Evolutionary conservation across 2,329 filamentous ascomycete genomes (phyloP).

Genomic region (Teratosphaeria viscida): DNA sequence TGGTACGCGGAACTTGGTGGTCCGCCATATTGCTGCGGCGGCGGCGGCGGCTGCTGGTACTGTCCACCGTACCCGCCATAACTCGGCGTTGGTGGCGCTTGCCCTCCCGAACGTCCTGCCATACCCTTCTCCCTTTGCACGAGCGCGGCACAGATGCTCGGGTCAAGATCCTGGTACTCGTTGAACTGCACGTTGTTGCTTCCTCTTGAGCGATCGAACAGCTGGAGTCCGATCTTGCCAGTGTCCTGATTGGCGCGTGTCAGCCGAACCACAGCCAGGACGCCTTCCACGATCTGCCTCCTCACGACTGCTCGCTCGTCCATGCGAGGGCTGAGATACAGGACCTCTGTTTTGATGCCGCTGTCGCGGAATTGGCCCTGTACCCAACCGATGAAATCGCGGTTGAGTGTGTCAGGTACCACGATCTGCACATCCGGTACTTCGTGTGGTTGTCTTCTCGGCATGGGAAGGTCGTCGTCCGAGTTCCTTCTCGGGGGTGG

Average conservation of each 20-base stretch:
- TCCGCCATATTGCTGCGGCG: slow-evolving; percentile 4
- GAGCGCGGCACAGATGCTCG: slow-evolving; percentile 67
- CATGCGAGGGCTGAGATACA: slow-evolving; percentile 68
- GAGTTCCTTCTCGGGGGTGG: slow-evolving; percentile 54
- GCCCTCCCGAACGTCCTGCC: slow-evolving; percentile 19
- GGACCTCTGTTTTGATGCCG: slow-evolving; percentile 64
- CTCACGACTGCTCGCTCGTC: slow-evolving; percentile 70
- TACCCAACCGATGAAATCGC: slow-evolving; percentile 74
- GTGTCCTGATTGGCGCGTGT: slow-evolving; percentile 56
- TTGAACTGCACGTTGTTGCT: slow-evolving; percentile 77
- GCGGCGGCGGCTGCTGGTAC: neutral
- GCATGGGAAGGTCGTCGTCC: slow-evolving; percentile 58
- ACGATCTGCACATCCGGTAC: slow-evolving; percentile 87
- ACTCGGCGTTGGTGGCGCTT: slow-evolving; percentile 26
- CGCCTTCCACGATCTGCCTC: slow-evolving; percentile 78
- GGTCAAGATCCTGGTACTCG: slow-evolving; percentile 76
- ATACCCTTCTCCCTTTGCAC: slow-evolving; percentile 57
- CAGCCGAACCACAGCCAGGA: slow-evolving; percentile 68
- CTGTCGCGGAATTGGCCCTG: slow-evolving; percentile 63
- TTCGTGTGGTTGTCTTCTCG: slow-evolving; percentile 59
- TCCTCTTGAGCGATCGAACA: slow-evolving; percentile 64
- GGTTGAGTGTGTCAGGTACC: slow-evolving; percentile 64
- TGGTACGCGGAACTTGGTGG: slow-evolving; percentile 8
- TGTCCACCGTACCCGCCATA: slow-evolving; percentile 17
- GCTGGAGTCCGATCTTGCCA: slow-evolving; percentile 67